Base-by-base conservation (phyloP, 176 grass and related monocot species). In the Oropetium thomaeum region DNA sequence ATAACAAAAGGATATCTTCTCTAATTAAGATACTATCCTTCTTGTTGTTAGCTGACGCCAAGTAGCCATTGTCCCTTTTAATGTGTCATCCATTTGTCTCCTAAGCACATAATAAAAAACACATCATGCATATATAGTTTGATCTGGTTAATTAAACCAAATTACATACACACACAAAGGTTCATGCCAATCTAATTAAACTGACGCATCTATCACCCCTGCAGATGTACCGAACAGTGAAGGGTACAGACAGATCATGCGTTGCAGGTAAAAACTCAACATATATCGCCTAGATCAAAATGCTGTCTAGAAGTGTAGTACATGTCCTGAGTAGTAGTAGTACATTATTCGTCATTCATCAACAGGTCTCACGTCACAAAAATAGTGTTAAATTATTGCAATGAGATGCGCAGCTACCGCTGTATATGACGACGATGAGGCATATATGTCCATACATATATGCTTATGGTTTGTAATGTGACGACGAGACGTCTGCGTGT, bases 211-310 rank as follows among this genome's bases (percentile, higher is more conserved):
- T 23, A 68, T 62, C 69, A 45, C 26, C 57, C 43, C 69, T 92
- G 85, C 92, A 99, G 96, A 99, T 99, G 92, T 99, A 99, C 81
- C 90, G 96, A 90, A 99, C 96, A 80, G 96, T 99, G 76, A 99
- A 90, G 89, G 87, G 87, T 69, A 88, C 87, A 80, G 89, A 90
- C 74, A 96, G 76, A 90, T 84, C 87, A 83, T 90, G 79, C 72
- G 87, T 74, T 86, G 71, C 79, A 85, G 77, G 80, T 83, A 80
- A 67, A 51, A 44, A 32, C 47, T 52, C 60, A 34, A 52, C 38
- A 68, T 34, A 86, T 82, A 67, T 37, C 74, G 65, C 80, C 82
- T 89, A 58, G 69, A 84, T 71, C 58, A 73, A 48, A 35, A 44
- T 64, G 35, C 30, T 43, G n/a, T n/a, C 79, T 29, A 2, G 23